phyloP scores from a whole-genome alignment of 495 filamentous ascomycete genomes.

The Talaromyces borbonicus region DNA sequence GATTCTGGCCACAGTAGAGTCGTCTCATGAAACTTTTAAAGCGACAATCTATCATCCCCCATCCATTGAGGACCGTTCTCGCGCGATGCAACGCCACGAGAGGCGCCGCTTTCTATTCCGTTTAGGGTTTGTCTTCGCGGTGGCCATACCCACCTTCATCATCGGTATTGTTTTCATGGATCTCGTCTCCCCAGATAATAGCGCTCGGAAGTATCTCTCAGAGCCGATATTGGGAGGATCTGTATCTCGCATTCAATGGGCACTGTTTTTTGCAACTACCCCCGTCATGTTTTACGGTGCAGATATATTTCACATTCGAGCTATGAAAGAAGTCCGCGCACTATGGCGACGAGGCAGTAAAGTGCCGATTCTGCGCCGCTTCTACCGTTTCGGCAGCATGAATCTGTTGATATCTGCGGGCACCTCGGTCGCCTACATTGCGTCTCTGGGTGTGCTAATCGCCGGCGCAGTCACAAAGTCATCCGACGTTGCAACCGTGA shows the following conservation, averaged over 20 bases:
- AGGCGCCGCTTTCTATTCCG: constrained; percentile 51
- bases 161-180: constrained; percentile 91
- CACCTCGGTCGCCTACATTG: constrained; percentile 79
- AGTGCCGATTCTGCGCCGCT: constrained; percentile 63
- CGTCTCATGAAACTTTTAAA: constrained; percentile 52
- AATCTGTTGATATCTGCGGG: constrained; percentile 86
- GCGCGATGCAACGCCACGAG: constrained; percentile 56
- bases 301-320: constrained; percentile 73
- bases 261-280: constrained; percentile 76
- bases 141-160: constrained; percentile 77
- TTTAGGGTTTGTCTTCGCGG: constrained; percentile 57
- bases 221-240: constrained; percentile 58
- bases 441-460: constrained; percentile 70
- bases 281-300: constrained; percentile 86
- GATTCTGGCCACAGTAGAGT: constrained; percentile 58
- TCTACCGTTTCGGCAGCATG: constrained; percentile 95
- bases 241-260: constrained; percentile 69
- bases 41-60: constrained; percentile 68
- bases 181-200: constrained; percentile 52
- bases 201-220: constrained; percentile 53
- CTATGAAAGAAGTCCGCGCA: constrained; percentile 66
- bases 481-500: constrained; percentile 32
- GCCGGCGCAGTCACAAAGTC: constrained; percentile 45
- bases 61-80: constrained; percentile 76
- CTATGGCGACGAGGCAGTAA: constrained; percentile 76